These are phyloP conservation scores for Backusella circina DNA, from an alignment of 192 early-diverging fungal genomes.

Conservation along the genomic window DNA sequence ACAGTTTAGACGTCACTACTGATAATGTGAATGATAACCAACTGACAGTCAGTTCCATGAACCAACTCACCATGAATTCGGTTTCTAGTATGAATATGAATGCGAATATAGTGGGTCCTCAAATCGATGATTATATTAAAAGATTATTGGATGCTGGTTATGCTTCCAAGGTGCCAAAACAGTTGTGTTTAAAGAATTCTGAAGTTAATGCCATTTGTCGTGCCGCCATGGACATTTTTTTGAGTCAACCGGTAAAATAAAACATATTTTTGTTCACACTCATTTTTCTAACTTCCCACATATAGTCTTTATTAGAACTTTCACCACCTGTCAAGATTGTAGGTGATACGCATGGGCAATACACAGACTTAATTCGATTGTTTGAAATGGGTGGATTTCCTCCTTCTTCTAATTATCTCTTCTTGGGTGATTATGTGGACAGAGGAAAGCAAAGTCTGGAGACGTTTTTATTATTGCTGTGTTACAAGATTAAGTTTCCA, in stretches of 20 bases:
- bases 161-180: slow-evolving; percentile 69
- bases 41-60: slow-evolving; percentile 34
- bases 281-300: background rate
- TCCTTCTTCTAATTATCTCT: slow-evolving; percentile 87
- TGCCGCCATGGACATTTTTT: slow-evolving; percentile 78
- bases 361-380: slow-evolving; percentile 83
- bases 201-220: slow-evolving; percentile 88
- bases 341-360: slow-evolving; percentile 96
- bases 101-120: slow-evolving; percentile 12
- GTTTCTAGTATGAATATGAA: slow-evolving; percentile 28
- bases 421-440: slow-evolving; percentile 96
- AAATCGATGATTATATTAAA: slow-evolving; percentile 86
- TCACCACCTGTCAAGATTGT: slow-evolving; percentile 75
- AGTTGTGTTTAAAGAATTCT: slow-evolving; percentile 79
- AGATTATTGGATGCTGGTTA: slow-evolving; percentile 79
- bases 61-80: slow-evolving; percentile 29
- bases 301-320: slow-evolving; percentile 61
- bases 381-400: slow-evolving; percentile 96
- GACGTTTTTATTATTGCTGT: slow-evolving; percentile 89
- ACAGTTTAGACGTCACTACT: background rate
- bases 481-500: slow-evolving; percentile 97
- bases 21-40: slow-evolving; percentile 24
- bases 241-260: slow-evolving; percentile 73
- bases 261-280: background rate
- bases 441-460: slow-evolving; percentile 93